phyloP scores from a whole-genome alignment of 345 rosid species.

The Trapa incisa region DNA sequence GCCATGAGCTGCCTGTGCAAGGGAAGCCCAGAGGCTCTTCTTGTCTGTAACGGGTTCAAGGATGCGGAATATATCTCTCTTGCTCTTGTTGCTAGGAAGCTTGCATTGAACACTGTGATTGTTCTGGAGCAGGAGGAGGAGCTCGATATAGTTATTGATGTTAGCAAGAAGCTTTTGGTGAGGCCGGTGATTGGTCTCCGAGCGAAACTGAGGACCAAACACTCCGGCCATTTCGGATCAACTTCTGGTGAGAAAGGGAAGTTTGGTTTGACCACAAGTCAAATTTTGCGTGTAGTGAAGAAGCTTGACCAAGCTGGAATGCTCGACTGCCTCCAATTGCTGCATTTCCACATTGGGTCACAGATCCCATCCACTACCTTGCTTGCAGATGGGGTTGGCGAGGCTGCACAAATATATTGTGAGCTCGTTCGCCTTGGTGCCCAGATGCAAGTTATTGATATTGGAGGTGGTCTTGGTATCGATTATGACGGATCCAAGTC shows the following conservation, averaged over 20 bases:
- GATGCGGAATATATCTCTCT: constrained; percentile 67
- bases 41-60: constrained; percentile 81
- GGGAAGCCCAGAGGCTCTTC: constrained; percentile 50
- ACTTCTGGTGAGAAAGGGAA: constrained; percentile 95
- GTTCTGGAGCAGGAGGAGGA: constrained; percentile 92
- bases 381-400: constrained; percentile 77
- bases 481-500: constrained; percentile 15
- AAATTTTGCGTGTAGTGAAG: constrained; percentile 62
- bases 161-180: constrained; percentile 48
- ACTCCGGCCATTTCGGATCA: constrained; percentile 89
- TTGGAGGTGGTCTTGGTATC: constrained; percentile 82
- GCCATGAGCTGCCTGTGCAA: constrained; percentile 82
- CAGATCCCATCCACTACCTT: constrained; percentile 39
- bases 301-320: constrained; percentile 46
- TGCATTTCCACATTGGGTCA: constrained; percentile 28
- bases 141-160: constrained; percentile 53
- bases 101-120: constrained; percentile 60
- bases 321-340: constrained; percentile 63
- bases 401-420: constrained; percentile 45
- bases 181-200: constrained; percentile 67
- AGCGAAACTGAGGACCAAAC: constrained; percentile 82
- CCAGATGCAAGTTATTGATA: constrained; percentile 35
- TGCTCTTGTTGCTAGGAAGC: constrained; percentile 60
- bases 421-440: no score
- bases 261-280: constrained; percentile 66